Evolutionary conservation across 2,329 filamentous ascomycete species (phyloP).

Genomic region (Coniella vitis): DNA sequence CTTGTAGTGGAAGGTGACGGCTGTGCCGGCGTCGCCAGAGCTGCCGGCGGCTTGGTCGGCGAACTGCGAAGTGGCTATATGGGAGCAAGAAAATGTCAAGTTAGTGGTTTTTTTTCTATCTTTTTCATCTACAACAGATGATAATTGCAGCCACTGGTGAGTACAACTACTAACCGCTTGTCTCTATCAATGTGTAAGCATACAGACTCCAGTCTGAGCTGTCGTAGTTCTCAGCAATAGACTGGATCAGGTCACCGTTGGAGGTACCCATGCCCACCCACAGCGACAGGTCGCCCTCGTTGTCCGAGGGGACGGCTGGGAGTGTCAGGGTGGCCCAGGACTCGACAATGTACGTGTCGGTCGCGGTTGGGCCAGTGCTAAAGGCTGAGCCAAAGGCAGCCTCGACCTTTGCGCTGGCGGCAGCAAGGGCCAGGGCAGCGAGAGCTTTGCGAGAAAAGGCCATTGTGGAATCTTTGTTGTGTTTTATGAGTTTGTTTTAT

Average conservation of each 20-base stretch:
- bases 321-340: slow-evolving; percentile 36
- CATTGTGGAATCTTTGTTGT: slow-evolving; percentile 1
- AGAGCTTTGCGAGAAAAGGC: slow-evolving; percentile 6
- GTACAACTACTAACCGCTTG: slow-evolving; percentile 19
- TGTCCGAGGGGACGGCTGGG: slow-evolving; percentile 30
- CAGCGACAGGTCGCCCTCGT: slow-evolving; percentile 32
- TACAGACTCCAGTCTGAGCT: slow-evolving; percentile 32
- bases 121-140: too few species aligned
- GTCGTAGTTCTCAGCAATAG: slow-evolving; percentile 32
- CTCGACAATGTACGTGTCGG: slow-evolving; percentile 35
- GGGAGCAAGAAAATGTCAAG: not conserved
- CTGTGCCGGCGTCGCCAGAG: slow-evolving; percentile 22
- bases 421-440: slow-evolving; percentile 9
- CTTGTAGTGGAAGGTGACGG: slow-evolving; percentile 33
- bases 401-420: slow-evolving; percentile 18
- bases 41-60: slow-evolving; percentile 26
- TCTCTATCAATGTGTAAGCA: slow-evolving; percentile 34
- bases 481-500: too few species aligned
- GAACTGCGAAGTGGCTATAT: slow-evolving; percentile 24
- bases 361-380: slow-evolving; percentile 35
- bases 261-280: slow-evolving; percentile 44
- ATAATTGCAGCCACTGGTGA: too few species aligned
- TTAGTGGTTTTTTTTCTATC: too few species aligned
- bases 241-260: slow-evolving; percentile 40
- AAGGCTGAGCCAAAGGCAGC: slow-evolving; percentile 32